Base-by-base conservation (phyloP, 164 flowering plant genomes). In the Vitis rupestris region DNA sequence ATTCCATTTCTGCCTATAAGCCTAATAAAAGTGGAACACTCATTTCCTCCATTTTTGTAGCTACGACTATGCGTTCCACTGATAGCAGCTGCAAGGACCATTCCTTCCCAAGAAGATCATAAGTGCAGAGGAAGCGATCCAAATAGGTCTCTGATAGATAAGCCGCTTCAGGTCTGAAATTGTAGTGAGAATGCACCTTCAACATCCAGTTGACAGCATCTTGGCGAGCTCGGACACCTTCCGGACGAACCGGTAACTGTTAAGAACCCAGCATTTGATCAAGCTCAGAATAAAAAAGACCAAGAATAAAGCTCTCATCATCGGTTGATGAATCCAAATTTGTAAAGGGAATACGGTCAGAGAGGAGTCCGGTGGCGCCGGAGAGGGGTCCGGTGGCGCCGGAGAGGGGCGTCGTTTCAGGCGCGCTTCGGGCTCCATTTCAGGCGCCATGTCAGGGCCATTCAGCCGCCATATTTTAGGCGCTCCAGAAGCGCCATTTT, bases 1-100 rank as follows among this genome's bases (percentile, higher is more conserved):
- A 17, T 17, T 17, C 19, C 19, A 17, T 17, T 17, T 17, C 19
- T 17, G 19, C 50, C 49, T 76, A 75, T 16, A 76, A 14, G 62
- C 72, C 75, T 27, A 72, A 15, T 6, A 68, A 63, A 17, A 27
- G 27, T 2, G 79, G 79, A 15, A 68, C 72, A 2, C 13, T 51
- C 17, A 60, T 63, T 54, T 76, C 79, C 44, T 76, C 75, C 75
- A 76, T 68, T 68, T 76, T 76, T 12, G 75, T 72, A 5, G 79
- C 79, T 44, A 76, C 16, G n/a, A 75, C 31, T 14, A 76, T 11
- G 59, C 75, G 71, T 30, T 75, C 72, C 1, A 72, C 75, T 19
- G 79, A 23, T 53, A 68, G 19, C n/a, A 76, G 55, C 30, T 64
- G 72, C 64, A 72, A 1, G 2, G 72, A 23, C 59, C 59, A 56